Base-by-base conservation (phyloP, 192 early-diverging fungal species). In the Endogone sp. region DNA sequence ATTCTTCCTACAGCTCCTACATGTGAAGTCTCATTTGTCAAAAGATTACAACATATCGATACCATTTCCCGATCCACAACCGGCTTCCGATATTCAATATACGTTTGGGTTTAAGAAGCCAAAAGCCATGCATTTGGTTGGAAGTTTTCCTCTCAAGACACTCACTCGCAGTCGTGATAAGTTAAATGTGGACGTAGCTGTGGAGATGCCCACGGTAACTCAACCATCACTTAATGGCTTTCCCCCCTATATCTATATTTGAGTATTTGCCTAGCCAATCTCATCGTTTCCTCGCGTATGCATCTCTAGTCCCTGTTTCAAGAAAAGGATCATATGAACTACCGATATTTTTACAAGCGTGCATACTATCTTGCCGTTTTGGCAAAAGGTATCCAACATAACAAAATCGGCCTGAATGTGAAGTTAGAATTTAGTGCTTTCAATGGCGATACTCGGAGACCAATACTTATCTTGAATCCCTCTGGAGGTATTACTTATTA, bases 261-360 rank as follows among this genome's bases (percentile, higher is more conserved):
- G 8, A 71, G 0, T 25, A 3, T n/a, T 24, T 3, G 25, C 25
- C 16, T 66, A 23, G 11, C 30, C 25, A 58, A 20, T 44, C 30
- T 54, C 10, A 25, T 32, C 16, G 16, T 49, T 16, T 29, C 62
- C 23, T 72, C 26, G n/a, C n/a, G n/a, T n/a, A n/a, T n/a, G n/a
- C n/a, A n/a, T n/a, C n/a, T n/a, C n/a, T 68, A 90, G 73, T 68
- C 77, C 0, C 62, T 96, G 32, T 93, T 97, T 76, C 90, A 92
- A 70, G 94, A 98, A 62, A 95, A 97, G 74, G 97, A 99, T 73
- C 85, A 91, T 71, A 76, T 96, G 70, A 97, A 99, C 81, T 86
- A 90, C 74, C 81, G 97, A 57, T 99, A 99, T 79, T 93, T 95
- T 73, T 87, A 97, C 85, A 99, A 99, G 71, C 88, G 96, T 30